phyloP scores from a whole-genome alignment of 352 stramenopile species.

The Globisporangium apiculatum region DNA sequence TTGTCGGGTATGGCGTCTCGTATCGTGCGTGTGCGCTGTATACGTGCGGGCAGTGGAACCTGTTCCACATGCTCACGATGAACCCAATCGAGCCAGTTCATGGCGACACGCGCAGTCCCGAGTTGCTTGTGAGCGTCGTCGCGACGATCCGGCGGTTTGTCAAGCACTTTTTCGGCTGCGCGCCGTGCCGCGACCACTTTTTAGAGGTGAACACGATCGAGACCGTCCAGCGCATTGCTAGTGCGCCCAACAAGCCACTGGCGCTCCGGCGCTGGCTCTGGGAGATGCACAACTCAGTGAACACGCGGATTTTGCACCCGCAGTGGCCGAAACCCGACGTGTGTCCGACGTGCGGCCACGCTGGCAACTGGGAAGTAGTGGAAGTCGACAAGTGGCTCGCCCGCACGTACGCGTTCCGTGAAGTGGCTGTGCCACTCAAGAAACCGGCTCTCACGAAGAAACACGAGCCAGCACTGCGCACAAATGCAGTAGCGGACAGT shows the following conservation, averaged over 20 bases:
- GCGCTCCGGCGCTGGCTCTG: constrained; percentile 74
- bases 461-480: constrained; percentile 13
- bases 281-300: constrained; percentile 82
- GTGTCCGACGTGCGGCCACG: constrained; percentile 61
- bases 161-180: constrained; percentile 82
- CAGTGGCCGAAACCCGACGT: constrained; percentile 69
- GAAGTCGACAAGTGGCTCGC: constrained; percentile 76
- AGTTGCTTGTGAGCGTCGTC: constrained; percentile 62
- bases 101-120: constrained; percentile 18
- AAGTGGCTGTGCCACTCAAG: constrained; percentile 33
- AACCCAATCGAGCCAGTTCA: constrained; percentile 35
- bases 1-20: constrained; percentile 47
- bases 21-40: constrained; percentile 74
- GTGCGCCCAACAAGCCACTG: constrained; percentile 57
- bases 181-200: constrained; percentile 74
- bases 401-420: constrained; percentile 52
- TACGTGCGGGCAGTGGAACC: constrained; percentile 81
- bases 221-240: constrained; percentile 50
- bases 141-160: constrained; percentile 76
- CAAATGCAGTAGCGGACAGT: no score
- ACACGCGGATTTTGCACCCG: constrained; percentile 66
- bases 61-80: constrained; percentile 85
- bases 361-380: constrained; percentile 49
- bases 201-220: constrained; percentile 69
- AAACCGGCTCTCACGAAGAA: constrained; percentile 13